Percentiles rank a stretch among this genome's conserved stretches.
phyloP scores from a whole-genome alignment of 169 alveolate genomes.

The Cryptosporidium canis region DNA sequence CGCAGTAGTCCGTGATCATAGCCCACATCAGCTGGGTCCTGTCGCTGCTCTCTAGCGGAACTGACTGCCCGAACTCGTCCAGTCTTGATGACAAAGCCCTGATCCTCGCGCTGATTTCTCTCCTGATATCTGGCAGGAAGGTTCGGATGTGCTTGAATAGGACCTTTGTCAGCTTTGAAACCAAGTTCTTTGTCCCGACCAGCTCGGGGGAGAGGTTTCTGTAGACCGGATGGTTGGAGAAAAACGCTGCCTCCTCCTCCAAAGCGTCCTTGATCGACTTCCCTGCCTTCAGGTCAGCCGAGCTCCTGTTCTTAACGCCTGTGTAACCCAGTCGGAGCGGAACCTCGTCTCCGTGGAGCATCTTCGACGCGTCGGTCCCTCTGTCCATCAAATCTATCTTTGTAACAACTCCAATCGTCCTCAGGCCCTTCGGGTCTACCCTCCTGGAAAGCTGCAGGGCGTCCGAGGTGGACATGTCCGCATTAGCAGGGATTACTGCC shows the following conservation, averaged over 20 bases:
- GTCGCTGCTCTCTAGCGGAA: slow-evolving; percentile 90
- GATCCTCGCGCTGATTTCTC: slow-evolving; percentile 86
- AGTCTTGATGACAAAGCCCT: slow-evolving; percentile 80
- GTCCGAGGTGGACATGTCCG: slow-evolving; percentile 97
- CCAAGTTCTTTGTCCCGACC: slow-evolving; percentile 95
- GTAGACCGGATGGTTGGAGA: slow-evolving; percentile 93
- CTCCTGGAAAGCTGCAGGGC: slow-evolving; percentile 95
- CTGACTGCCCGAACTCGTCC: slow-evolving; percentile 90
- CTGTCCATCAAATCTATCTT: slow-evolving; percentile 98
- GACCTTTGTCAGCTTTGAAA: slow-evolving; percentile 94
- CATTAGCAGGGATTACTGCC: slow-evolving; percentile 97
- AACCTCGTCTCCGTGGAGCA: slow-evolving; percentile 95
- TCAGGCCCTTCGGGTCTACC: slow-evolving; percentile 95
- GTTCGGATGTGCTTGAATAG: slow-evolving; percentile 94
- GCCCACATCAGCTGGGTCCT: slow-evolving; percentile 96
- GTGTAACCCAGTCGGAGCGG: slow-evolving; percentile 96
- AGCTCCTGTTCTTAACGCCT: slow-evolving; percentile 94
- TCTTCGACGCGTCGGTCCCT: slow-evolving; percentile 96
- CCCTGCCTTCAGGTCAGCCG: slow-evolving; percentile 91
- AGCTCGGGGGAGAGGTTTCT: slow-evolving; percentile 90
- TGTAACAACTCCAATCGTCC: slow-evolving; percentile 96
- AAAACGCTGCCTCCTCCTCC: slow-evolving; percentile 91
- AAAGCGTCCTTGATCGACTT: slow-evolving; percentile 89
- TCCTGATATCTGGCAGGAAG: slow-evolving; percentile 94
- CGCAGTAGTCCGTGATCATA: slow-evolving; percentile 97